These are phyloP conservation scores for Trichoderma endophyticum DNA, from an alignment of 2,329 filamentous ascomycete species.

Conservation along the genomic window DNA sequence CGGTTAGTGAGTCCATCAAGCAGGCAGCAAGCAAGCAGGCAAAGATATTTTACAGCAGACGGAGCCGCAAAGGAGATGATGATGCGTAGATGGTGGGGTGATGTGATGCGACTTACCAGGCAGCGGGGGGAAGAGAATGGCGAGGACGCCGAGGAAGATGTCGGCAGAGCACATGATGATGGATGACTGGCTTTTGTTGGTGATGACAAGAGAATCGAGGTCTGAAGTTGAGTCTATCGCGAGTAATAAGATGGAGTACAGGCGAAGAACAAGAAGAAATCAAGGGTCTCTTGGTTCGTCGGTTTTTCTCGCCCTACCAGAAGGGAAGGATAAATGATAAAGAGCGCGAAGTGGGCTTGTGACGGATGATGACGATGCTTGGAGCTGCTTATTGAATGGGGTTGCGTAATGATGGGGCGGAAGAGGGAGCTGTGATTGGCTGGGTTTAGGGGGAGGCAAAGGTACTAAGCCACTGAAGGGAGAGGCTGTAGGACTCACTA, in stretches of 20 bases:
- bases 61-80: not conserved
- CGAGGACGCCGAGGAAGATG: constrained; percentile 52
- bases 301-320: not conserved
- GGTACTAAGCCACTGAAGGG: not conserved
- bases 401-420: constrained; percentile 19
- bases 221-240: not conserved
- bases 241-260: not conserved
- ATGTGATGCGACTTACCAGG: constrained; percentile 44
- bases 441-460: not conserved
- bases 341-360: constrained; percentile 13
- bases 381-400: constrained; percentile 6
- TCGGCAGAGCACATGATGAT: constrained; percentile 55
- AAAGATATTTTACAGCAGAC: not conserved
- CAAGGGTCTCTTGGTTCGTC: not conserved
- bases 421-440: not conserved
- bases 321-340: not conserved
- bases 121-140: constrained; percentile 34
- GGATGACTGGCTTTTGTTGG: not conserved
- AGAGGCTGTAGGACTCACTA: not conserved
- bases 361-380: constrained; percentile 14
- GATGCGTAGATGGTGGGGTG: not conserved
- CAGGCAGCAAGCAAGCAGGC: not conserved
- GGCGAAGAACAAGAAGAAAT: not conserved
- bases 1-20: not conserved
- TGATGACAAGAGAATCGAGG: not conserved